A percentile compares a stretch with the other conserved stretches of the same genome.
phyloP scores from a whole-genome alignment of 2,329 filamentous ascomycete genomes.

The Colletotrichum costaricense region DNA sequence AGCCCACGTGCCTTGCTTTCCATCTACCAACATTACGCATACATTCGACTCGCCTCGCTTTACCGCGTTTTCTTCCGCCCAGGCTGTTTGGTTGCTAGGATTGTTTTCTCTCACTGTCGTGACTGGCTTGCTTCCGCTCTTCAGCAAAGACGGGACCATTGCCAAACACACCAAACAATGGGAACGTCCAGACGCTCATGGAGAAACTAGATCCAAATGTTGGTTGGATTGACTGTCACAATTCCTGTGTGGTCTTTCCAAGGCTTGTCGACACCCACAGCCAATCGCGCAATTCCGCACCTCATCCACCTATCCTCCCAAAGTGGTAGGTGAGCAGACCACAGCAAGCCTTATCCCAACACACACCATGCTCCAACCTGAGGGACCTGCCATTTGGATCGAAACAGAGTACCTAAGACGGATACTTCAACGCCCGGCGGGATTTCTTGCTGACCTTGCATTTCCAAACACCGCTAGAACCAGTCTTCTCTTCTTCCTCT shows the following conservation, averaged over 20 bases:
- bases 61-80: neutral
- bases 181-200: neutral
- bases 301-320: slow-evolving; percentile 14
- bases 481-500: neutral
- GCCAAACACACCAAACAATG: neutral
- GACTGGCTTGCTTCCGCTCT: neutral
- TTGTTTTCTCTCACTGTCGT: neutral
- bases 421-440: neutral
- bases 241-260: neutral
- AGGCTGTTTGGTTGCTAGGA: too few relatives aligned
- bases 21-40: neutral
- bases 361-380: neutral
- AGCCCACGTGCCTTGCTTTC: slow-evolving; percentile 18
- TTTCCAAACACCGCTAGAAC: neutral
- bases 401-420: too few relatives aligned
- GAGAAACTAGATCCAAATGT: neutral
- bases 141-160: neutral
- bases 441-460: slow-evolving; percentile 8
- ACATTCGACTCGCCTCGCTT: neutral
- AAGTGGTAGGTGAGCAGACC: slow-evolving; percentile 33
- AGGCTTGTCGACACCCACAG: neutral
- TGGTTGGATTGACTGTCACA: neutral
- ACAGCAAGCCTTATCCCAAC: slow-evolving; percentile 5
- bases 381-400: neutral
- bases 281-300: slow-evolving; percentile 25